These are phyloP conservation scores for Globisporangium parvum DNA, from an alignment of 352 stramenopile genomes.

Conservation along the genomic window DNA sequence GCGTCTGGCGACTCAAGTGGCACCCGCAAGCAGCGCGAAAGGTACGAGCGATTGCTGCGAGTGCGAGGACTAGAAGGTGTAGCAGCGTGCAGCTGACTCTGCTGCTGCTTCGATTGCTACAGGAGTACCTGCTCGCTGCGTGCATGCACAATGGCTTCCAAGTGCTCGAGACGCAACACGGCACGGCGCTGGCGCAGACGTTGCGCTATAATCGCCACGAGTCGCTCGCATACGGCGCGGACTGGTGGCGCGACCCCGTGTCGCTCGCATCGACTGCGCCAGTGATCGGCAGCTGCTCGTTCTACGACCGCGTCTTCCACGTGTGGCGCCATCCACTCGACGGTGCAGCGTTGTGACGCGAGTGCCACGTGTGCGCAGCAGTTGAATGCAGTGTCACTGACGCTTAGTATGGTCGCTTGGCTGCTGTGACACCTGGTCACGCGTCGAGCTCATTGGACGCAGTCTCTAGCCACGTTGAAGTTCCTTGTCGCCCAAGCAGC, in stretches of 20 bases:
- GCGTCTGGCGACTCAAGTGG: slow-evolving; percentile 85
- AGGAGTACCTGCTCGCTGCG: slow-evolving; percentile 68
- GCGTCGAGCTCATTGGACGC: too few relatives aligned
- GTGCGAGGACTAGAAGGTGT: not conserved
- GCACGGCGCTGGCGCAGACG: slow-evolving; percentile 14
- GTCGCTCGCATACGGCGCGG: slow-evolving; percentile 81
- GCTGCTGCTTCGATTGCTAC: not conserved
- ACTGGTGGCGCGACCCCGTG: slow-evolving; percentile 60
- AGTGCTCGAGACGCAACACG: slow-evolving; percentile 28
- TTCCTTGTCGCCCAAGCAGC: too few relatives aligned
- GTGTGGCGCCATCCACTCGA: slow-evolving; percentile 37
- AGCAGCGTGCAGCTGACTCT: not conserved
- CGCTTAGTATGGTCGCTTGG: too few relatives aligned
- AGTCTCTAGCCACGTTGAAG: too few relatives aligned
- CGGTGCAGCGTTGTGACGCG: not conserved
- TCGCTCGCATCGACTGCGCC: slow-evolving; percentile 30
- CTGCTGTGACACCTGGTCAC: too few relatives aligned
- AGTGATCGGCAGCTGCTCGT: slow-evolving; percentile 68
- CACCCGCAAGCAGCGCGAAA: slow-evolving; percentile 40
- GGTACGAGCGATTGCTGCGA: slow-evolving; percentile 18
- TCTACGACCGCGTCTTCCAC: slow-evolving; percentile 79
- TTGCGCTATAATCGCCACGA: slow-evolving; percentile 50
- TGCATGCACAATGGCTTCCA: slow-evolving; percentile 89
- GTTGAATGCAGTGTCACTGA: not conserved
- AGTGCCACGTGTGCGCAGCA: too few relatives aligned